Evolutionary conservation across 2,329 filamentous ascomycete genomes (phyloP), one percentile per base, ranked within the genome.

Genomic region (Fusarium sp.): DNA sequence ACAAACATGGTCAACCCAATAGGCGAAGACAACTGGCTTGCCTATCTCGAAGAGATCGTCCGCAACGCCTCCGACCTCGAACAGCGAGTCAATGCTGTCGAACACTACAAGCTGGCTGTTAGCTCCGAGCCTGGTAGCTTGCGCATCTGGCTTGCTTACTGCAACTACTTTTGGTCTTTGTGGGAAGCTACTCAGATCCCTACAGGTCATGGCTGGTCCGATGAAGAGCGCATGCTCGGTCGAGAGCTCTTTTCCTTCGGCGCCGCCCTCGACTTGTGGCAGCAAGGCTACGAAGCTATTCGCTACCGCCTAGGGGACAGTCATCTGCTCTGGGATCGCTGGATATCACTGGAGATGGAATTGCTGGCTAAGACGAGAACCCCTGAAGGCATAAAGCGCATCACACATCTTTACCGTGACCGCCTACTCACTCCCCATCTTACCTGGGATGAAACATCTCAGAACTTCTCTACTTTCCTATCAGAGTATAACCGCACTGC

Each of bases 321-420:
- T 77, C 91, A 94, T 78, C 81, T 90, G 62, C 86, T 96, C 15
- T 97, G 93, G 93, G 89, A 95, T 78, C 90, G 91, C 71, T 95
- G 93, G 87, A 86, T 94, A 46, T 89, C 91, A 59, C 87, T 94
- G 50, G 87, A 94, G 79, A 86, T 92, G 79, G 89, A 93, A 72
- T 88, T 93, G 72, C 86, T 95, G 25, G 86, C 84, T 31, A 85
- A 84, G 82, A 83, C 87, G 58, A 81, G 84, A 74, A 87, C 88
- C 73, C 77, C 86, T 75, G 83, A 88, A 78, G 84, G 88, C 79
- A 84, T 93, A 20, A 86, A 88, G 68, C 88, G 89, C 76, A 88
- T 95, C 75, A 90, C 89, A 33, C 87, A 89, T 53, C 86, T 94
- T 46, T 95, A 92, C 80, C 86, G 90, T 71, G 87, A 92, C 74